phyloP scores from a whole-genome alignment of 805 yeast genomes.

The Schwanniomyces polymorphus region DNA sequence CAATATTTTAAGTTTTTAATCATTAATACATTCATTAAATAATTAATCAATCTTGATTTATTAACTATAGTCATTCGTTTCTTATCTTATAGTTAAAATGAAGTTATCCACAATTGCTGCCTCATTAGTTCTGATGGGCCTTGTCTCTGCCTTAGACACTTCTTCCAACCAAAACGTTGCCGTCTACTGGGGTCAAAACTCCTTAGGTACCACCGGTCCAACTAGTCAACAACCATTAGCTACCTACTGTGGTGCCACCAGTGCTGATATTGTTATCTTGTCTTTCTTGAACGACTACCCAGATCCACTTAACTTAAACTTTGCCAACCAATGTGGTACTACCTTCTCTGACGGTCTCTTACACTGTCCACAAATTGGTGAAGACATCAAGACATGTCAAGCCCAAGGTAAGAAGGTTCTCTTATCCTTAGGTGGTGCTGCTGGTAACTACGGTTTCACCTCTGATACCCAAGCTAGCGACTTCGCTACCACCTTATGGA shows the following conservation, averaged over 20 bases:
- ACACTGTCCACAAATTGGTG: slow-evolving; percentile 37
- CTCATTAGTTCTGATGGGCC: slow-evolving; percentile 1
- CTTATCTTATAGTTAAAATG: neutral
- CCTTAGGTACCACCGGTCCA: slow-evolving; percentile 1
- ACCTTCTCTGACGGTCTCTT: slow-evolving; percentile 40
- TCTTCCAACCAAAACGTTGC: slow-evolving; percentile 53
- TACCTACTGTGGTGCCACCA: slow-evolving; percentile 60
- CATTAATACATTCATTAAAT: too few relatives aligned
- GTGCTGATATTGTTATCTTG: slow-evolving; percentile 66
- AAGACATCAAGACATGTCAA: slow-evolving; percentile 75
- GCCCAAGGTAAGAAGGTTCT: slow-evolving; percentile 68
- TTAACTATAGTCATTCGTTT: neutral
- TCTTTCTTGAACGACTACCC: slow-evolving; percentile 70
- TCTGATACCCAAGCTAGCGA: slow-evolving; percentile 53
- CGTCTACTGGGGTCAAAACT: slow-evolving; percentile 81
- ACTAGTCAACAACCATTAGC: slow-evolving; percentile 20
- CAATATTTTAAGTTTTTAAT: too few relatives aligned
- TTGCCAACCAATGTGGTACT: slow-evolving; percentile 19
- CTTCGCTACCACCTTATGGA: slow-evolving; percentile 45
- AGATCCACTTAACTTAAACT: slow-evolving; percentile 12
- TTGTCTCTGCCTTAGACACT: slow-evolving; percentile 7
- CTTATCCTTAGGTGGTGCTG: slow-evolving; percentile 58
- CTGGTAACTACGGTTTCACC: slow-evolving; percentile 48
- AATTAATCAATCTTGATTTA: neutral
- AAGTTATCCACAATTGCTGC: neutral